Evolutionary conservation across 495 filamentous ascomycete species (phyloP).

Genomic region (Neurospora hispaniola): DNA sequence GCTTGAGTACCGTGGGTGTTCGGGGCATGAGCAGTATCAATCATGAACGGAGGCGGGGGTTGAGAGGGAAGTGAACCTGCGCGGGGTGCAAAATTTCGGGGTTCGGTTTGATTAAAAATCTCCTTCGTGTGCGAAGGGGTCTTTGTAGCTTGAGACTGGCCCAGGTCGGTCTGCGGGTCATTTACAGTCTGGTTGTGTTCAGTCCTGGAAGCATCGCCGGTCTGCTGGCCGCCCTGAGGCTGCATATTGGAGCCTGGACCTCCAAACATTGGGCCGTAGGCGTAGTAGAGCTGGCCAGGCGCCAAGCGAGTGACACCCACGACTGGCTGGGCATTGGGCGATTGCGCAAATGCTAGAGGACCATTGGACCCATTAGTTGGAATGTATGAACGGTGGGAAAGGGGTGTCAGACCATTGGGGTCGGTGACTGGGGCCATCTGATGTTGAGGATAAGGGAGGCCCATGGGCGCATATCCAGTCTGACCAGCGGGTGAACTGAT

Average conservation of each 20-base stretch:
- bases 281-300: not conserved
- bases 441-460: not conserved
- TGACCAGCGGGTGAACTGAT: not conserved
- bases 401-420: not conserved
- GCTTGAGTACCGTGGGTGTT: not conserved
- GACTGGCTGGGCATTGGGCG: not conserved
- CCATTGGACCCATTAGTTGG: not conserved
- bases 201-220: not conserved
- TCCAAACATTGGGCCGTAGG: not conserved
- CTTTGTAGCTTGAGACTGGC: not conserved
- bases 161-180: not conserved
- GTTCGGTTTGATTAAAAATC: slow-evolving; percentile 14
- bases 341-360: not conserved
- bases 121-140: slow-evolving; percentile 11
- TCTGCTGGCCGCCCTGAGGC: not conserved
- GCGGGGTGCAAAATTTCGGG: slow-evolving; percentile 15
- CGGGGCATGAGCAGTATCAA: not conserved
- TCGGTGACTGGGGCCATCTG: not conserved
- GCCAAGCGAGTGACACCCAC: not conserved
- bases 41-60: not conserved
- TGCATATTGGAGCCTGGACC: not conserved
- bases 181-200: not conserved
- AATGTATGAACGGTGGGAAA: not conserved
- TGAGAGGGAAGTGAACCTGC: not conserved
- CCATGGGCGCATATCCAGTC: not conserved